Conservation (phyloP, 2,329 filamentous ascomycete genomes). For the Tolypocladium ophioglossoides region DNA sequence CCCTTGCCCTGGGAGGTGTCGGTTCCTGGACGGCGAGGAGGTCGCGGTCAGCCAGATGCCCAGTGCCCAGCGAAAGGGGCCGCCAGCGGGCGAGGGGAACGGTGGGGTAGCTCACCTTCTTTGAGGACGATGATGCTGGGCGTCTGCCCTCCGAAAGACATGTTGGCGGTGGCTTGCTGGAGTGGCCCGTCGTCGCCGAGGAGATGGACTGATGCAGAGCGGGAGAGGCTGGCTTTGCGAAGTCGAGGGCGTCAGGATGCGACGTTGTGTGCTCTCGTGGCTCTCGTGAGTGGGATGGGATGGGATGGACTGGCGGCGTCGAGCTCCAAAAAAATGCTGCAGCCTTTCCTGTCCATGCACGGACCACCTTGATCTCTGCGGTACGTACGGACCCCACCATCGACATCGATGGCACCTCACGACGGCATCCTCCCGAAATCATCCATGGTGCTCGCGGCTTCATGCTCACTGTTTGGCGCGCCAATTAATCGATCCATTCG, state of each 20-base stretch:
- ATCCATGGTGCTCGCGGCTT: background rate
- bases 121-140: slow-evolving; percentile 97
- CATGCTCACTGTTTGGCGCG: too few species aligned
- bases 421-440: background rate
- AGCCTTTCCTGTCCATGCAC: slow-evolving; percentile 24
- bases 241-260: background rate
- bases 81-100: slow-evolving; percentile 5
- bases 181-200: slow-evolving; percentile 22
- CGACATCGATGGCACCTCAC: too few species aligned
- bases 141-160: slow-evolving; percentile 97
- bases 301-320: background rate
- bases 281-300: background rate
- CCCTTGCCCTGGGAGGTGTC: slow-evolving; percentile 95
- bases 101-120: slow-evolving; percentile 58
- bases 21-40: slow-evolving; percentile 53
- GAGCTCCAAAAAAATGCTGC: slow-evolving; percentile 37
- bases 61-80: background rate
- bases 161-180: slow-evolving; percentile 28
- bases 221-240: background rate
- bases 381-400: too few species aligned
- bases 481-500: background rate
- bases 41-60: background rate
- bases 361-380: background rate
- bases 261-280: background rate
- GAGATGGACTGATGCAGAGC: background rate